Evolutionary conservation across 108 stramenopile genomes (phyloP), one percentile per base, ranked within the genome.

Genomic region (Nitzschia putrida): DNA sequence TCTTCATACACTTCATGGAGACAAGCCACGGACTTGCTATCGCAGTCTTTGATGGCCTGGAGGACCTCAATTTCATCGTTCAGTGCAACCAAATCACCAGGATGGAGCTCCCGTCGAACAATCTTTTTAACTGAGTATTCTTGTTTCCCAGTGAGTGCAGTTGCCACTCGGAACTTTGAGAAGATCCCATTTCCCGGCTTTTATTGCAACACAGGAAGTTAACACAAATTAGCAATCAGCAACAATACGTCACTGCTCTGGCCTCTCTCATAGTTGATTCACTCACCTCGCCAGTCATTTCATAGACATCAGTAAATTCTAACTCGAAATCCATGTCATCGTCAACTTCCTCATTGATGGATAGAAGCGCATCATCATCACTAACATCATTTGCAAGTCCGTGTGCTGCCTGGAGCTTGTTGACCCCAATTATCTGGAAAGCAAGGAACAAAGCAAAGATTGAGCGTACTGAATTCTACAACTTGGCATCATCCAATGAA

Each of bases 1-100:
- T 90, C 86, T 23, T 83, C 85, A 38, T 86, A 83, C 18, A 88
- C 80, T 61, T 87, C 86, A 25, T 79, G 49, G 55, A 93, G 61
- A 20, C 72, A 50, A 63, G 88, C 78, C 54, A 93, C 82, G 53
- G 83, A 80, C 4, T 71, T 73, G 56, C 78, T 74, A 41, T 81
- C 85, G 7, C 51, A 26, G 9, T 68, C 54, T n/a, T 67, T 42
- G 12, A 89, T 52, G 16, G 66, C 80, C 3, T 53, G 57, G 25
- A 89, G 64, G 11, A 82, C 72, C 7, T 53, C 45, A 26, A 89
- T 85, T 53, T 89, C 88, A 53, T 83, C 81, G 44, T 79, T 74
- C 23, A 89, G 45, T 1, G 85, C 81, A 21, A 71, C 72, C 43
- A 84, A 83, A 60, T 78, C 64, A 0, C 58, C 40, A 41, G 68